Conservation (phyloP, 257 asterid species). For the Solanum gandarillasii region DNA sequence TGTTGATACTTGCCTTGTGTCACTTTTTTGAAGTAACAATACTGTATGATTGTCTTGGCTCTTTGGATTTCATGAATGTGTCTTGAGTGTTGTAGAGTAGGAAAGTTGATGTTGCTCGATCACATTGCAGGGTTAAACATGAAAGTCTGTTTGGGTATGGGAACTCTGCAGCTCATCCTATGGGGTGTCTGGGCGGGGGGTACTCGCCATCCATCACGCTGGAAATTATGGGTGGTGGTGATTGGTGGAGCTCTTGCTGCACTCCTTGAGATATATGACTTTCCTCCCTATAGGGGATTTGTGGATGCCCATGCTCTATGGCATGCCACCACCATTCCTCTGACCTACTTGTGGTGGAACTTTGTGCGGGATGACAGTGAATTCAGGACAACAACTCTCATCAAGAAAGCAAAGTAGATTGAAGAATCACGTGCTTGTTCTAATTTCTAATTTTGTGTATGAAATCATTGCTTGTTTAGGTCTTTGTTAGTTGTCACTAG, state of each 20-base stretch:
- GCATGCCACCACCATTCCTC: slow-evolving; percentile 76
- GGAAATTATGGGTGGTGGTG: slow-evolving; percentile 66
- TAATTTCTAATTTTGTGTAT: background rate
- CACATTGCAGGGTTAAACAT: slow-evolving; percentile 56
- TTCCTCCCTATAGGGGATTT: slow-evolving; percentile 61
- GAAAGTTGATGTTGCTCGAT: background rate
- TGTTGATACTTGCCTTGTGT: background rate
- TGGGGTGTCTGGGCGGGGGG: slow-evolving; percentile 79
- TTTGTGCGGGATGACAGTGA: slow-evolving; percentile 66
- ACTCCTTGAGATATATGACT: slow-evolving; percentile 67
- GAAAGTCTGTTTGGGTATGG: slow-evolving; percentile 57
- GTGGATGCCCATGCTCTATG: slow-evolving; percentile 78
- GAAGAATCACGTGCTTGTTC: background rate
- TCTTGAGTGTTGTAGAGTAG: background rate
- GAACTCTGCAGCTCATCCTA: slow-evolving; percentile 28
- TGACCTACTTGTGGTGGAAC: slow-evolving; percentile 75
- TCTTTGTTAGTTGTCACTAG: slow-evolving; percentile 3
- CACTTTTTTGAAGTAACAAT: background rate
- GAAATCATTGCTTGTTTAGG: background rate
- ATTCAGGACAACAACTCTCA: slow-evolving; percentile 45
- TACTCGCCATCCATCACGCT: slow-evolving; percentile 54
- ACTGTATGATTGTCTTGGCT: background rate
- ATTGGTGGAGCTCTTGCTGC: slow-evolving; percentile 52
- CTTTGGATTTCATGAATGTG: background rate
- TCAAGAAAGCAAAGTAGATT: slow-evolving; percentile 48